phyloP scores from a whole-genome alignment of 495 filamentous ascomycete species.

The Chlorociboria aeruginascens region DNA sequence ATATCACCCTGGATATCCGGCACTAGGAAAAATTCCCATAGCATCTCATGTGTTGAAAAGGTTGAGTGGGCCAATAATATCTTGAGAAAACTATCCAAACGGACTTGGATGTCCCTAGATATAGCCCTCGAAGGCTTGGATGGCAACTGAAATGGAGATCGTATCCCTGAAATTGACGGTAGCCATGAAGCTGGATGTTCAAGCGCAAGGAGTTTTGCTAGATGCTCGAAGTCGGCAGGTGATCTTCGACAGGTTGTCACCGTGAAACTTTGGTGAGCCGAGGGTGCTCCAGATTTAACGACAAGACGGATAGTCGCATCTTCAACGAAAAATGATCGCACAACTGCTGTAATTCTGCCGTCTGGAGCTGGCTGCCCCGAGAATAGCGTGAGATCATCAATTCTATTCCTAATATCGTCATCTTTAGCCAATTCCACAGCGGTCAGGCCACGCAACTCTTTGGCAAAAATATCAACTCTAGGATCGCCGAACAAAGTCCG shows the following conservation, averaged over 20 bases:
- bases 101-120: constrained; percentile 76
- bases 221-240: constrained; percentile 79
- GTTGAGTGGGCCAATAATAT: constrained; percentile 82
- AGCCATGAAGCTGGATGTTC: constrained; percentile 96
- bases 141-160: constrained; percentile 85
- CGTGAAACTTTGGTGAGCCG: constrained; percentile 56
- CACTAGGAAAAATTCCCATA: constrained; percentile 99
- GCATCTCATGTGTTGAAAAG: constrained; percentile 90
- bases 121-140: constrained; percentile 81
- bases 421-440: constrained; percentile 97
- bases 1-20: constrained; percentile 83
- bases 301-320: constrained; percentile 90
- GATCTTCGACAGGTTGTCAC: constrained; percentile 93
- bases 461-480: constrained; percentile 72
- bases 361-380: constrained; percentile 58
- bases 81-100: constrained; percentile 75
- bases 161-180: constrained; percentile 63
- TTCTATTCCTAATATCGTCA: constrained; percentile 90
- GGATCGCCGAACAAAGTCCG: constrained; percentile 76
- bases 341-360: constrained; percentile 80
- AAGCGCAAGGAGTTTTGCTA: constrained; percentile 73
- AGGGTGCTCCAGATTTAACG: constrained; percentile 79
- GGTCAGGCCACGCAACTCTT: constrained; percentile 80
- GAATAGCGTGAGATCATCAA: constrained; percentile 86
- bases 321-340: constrained; percentile 96